These are phyloP conservation scores for Strobilomyces dryophilus DNA, from an alignment of 768 basidiomycete genomes.

Conservation along the genomic window DNA sequence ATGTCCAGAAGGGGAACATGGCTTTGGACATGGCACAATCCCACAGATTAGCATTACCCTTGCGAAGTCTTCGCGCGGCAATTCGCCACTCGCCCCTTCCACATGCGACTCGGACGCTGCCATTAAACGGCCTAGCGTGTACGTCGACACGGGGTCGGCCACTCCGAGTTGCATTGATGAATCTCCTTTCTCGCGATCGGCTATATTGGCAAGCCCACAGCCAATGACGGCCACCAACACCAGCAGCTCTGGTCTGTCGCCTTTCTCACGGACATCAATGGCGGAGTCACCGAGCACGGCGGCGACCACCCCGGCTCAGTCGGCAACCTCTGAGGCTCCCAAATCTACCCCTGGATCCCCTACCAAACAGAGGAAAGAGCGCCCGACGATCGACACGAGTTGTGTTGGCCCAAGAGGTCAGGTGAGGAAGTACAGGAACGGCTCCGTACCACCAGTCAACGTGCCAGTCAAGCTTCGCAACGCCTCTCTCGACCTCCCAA, in stretches of 20 bases:
- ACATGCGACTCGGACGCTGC: slow-evolving; percentile 26
- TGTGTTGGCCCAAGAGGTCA: slow-evolving; percentile 30
- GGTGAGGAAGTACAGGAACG: slow-evolving; percentile 29
- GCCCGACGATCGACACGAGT: slow-evolving; percentile 31
- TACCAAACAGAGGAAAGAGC: slow-evolving; percentile 26
- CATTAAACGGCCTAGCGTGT: slow-evolving; percentile 25
- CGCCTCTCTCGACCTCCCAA: slow-evolving; percentile 29
- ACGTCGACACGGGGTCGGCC: slow-evolving; percentile 27
- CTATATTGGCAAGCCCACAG: slow-evolving; percentile 19
- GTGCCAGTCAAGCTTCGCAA: slow-evolving; percentile 28
- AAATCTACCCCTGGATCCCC: slow-evolving; percentile 14
- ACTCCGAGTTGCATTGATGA: slow-evolving; percentile 20
- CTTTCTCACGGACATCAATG: slow-evolving; percentile 27
- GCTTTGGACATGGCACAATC: slow-evolving; percentile 17
- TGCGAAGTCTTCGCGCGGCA: slow-evolving; percentile 27
- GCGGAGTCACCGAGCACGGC: slow-evolving; percentile 25
- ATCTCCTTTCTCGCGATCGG: slow-evolving; percentile 17
- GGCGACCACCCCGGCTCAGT: slow-evolving; percentile 26
- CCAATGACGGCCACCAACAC: slow-evolving; percentile 25
- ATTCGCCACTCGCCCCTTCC: slow-evolving; percentile 23
- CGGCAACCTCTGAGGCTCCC: slow-evolving; percentile 17
- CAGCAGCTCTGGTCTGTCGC: slow-evolving; percentile 23
- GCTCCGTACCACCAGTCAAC: slow-evolving; percentile 30
- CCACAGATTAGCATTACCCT: slow-evolving; percentile 31
- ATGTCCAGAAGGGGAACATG: slow-evolving; percentile 1